Evolutionary conservation across 345 rosid species (phyloP).

Genomic region (Corymbia maculata): DNA sequence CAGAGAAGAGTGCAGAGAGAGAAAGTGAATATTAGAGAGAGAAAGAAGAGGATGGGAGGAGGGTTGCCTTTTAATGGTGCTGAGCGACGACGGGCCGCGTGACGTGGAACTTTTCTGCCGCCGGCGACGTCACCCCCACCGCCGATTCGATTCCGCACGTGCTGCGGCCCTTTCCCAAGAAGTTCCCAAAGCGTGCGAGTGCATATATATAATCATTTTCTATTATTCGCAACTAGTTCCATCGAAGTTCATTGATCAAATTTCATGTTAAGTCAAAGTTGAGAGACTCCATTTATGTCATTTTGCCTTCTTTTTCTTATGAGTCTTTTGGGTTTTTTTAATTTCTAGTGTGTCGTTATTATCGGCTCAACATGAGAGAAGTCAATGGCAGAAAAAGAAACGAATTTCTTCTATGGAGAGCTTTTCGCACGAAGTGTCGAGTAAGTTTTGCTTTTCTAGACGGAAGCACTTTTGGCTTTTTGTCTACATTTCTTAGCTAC

Average conservation of each 20-base stretch:
- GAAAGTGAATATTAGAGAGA: neutral
- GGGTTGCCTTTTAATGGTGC: constrained; percentile 20
- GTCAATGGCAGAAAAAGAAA: too few relatives aligned
- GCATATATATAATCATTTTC: neutral
- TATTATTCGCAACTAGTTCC: neutral
- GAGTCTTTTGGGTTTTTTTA: neutral
- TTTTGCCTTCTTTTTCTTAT: neutral
- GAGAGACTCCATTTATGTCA: rapidly evolving
- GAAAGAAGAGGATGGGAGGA: neutral
- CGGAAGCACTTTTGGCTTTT: neutral
- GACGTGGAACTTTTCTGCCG: constrained; percentile 16
- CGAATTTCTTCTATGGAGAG: neutral
- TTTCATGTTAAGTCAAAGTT: rapidly evolving
- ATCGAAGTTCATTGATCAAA: neutral
- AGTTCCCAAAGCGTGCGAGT: neutral
- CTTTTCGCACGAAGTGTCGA: neutral
- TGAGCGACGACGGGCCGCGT: neutral
- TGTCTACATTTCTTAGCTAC: neutral
- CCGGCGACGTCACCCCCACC: neutral
- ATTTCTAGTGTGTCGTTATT: neutral
- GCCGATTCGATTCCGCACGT: neutral
- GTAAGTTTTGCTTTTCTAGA: neutral
- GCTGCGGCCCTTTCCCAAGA: neutral
- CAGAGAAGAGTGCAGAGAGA: neutral
- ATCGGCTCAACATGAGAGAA: too few relatives aligned